These are phyloP conservation scores for Aspergillus calidoustus DNA, from an alignment of 2,329 filamentous ascomycete species.

Conservation along the genomic window DNA sequence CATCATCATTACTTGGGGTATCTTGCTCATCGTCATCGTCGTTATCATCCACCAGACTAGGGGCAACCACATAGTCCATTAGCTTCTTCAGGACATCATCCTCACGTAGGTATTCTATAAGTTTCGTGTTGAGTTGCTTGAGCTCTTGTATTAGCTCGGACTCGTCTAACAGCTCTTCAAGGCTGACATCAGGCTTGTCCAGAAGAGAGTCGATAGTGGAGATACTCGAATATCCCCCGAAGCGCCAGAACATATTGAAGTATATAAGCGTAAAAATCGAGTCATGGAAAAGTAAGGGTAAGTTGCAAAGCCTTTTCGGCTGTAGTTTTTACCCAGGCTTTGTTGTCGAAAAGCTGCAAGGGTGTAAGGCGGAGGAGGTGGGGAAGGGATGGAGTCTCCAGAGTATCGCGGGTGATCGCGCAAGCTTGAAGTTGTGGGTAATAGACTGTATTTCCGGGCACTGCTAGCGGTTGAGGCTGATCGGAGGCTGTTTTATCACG, in stretches of 20 bases:
- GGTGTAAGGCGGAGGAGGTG: conserved; percentile 28
- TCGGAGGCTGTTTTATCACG: conserved; percentile 18
- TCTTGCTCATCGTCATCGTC: conserved; percentile 56
- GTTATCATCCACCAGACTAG: conserved; percentile 60
- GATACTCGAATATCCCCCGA: conserved; percentile 97
- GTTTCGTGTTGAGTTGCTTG: conserved; percentile 96
- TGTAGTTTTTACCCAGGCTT: conserved; percentile 30
- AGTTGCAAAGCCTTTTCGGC: conserved; percentile 27
- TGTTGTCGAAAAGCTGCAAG: conserved; percentile 35
- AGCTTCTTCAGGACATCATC: conserved; percentile 82
- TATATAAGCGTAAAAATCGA: conserved; percentile 40
- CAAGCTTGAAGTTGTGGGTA: conserved; percentile 15
- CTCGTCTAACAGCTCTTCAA: conserved; percentile 96
- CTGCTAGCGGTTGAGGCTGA: conserved; percentile 11
- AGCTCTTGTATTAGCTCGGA: conserved; percentile 95
- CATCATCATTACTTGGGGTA: conserved; percentile 43
- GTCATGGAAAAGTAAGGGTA: conserved; percentile 39
- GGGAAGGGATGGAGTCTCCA: conserved; percentile 21
- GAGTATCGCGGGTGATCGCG: conserved; percentile 18
- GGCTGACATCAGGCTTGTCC: conserved; percentile 90
- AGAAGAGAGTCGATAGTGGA: conserved; percentile 96
- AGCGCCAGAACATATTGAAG: conserved; percentile 97
- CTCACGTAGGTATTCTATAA: conserved; percentile 93
- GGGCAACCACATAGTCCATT: conserved; percentile 88
- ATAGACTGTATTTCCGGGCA: conserved; percentile 15